phyloP scores from a whole-genome alignment of 2,329 filamentous ascomycete genomes.

The Beauveria scarabaeidicola region DNA sequence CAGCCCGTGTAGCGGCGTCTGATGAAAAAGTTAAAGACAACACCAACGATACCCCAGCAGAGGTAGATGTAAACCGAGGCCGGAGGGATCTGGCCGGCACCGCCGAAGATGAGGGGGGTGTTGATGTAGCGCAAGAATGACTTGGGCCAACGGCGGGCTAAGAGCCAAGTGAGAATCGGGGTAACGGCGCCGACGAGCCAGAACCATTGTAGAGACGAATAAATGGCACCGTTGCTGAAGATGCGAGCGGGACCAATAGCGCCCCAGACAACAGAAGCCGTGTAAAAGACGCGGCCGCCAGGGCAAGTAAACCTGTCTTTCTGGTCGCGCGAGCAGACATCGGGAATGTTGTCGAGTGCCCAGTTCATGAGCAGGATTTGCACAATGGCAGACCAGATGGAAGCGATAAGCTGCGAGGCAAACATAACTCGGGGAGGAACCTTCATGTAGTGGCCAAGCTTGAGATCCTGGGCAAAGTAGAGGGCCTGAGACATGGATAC shows the following conservation, averaged over 20 bases:
- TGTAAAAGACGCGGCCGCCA: slow-evolving; percentile 52
- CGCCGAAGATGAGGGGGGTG: slow-evolving; percentile 60
- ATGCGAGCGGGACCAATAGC: slow-evolving; percentile 63
- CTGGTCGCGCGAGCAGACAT: slow-evolving; percentile 48
- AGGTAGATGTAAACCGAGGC: slow-evolving; percentile 65
- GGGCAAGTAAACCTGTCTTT: slow-evolving; percentile 50
- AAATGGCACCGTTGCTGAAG: slow-evolving; percentile 55
- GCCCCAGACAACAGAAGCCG: slow-evolving; percentile 64
- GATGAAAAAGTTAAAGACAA: slow-evolving; percentile 60
- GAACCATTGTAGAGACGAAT: slow-evolving; percentile 59
- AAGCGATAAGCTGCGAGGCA: slow-evolving; percentile 49
- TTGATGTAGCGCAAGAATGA: slow-evolving; percentile 57
- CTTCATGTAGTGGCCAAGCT: slow-evolving; percentile 62
- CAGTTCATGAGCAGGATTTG: slow-evolving; percentile 60
- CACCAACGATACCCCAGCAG: slow-evolving; percentile 60
- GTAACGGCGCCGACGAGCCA: slow-evolving; percentile 58
- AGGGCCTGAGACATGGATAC: slow-evolving; percentile 59
- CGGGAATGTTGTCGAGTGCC: slow-evolving; percentile 52
- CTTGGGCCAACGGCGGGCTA: slow-evolving; percentile 53
- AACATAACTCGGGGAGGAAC: slow-evolving; percentile 55
- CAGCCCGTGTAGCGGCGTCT: slow-evolving; percentile 57
- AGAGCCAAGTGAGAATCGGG: slow-evolving; percentile 55
- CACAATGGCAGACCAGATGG: slow-evolving; percentile 52
- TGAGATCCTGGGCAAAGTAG: slow-evolving; percentile 57
- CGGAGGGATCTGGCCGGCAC: slow-evolving; percentile 54